A percentile compares a stretch with the other conserved stretches of the same genome.
These are phyloP conservation scores for Elongisporangium undulatum DNA, from an alignment of 352 stramenopile genomes.

Conservation along the genomic window DNA sequence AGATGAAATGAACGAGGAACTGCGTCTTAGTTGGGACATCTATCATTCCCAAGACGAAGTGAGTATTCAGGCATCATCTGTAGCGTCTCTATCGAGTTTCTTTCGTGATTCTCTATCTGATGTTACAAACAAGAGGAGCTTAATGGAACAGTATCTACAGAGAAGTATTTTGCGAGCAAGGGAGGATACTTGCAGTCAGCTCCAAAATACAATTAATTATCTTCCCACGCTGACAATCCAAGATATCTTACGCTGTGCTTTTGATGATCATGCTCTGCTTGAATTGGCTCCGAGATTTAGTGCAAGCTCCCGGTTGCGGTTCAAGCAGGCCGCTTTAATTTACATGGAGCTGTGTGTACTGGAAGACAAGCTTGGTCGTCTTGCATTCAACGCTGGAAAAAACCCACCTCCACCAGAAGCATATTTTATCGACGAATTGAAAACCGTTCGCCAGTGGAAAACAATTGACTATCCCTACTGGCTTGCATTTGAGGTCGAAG, in stretches of 20 bases:
- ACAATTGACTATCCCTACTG: conserved; percentile 59
- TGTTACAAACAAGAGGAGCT: conserved; percentile 9
- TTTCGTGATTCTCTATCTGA: conserved; percentile 7
- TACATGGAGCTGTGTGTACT: conserved; percentile 69
- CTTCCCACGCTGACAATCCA: conserved; percentile 22
- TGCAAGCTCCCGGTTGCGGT: conserved; percentile 5
- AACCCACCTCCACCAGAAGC: not conserved
- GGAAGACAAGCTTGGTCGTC: conserved; percentile 64
- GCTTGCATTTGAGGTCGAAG: conserved; percentile 87
- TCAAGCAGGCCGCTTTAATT: conserved; percentile 14
- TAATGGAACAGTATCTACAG: conserved; percentile 16
- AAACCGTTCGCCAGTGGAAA: conserved; percentile 40
- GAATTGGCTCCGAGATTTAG: conserved; percentile 23
- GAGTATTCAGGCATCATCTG: conserved; percentile 3
- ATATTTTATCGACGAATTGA: conserved; percentile 55
- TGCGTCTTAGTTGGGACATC: conserved; percentile 35
- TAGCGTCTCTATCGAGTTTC: conserved; percentile 7
- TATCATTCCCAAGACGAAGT: conserved; percentile 19
- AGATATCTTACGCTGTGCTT: conserved; percentile 33
- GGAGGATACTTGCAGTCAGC: not conserved
- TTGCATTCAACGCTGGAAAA: conserved; percentile 10
- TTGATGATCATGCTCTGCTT: conserved; percentile 26
- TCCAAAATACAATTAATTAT: not conserved
- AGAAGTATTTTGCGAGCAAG: conserved; percentile 5
- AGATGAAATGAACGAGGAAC: conserved; percentile 26